phyloP scores from a whole-genome alignment of 2,329 filamentous ascomycete genomes.

The Ophiostoma populinum region DNA sequence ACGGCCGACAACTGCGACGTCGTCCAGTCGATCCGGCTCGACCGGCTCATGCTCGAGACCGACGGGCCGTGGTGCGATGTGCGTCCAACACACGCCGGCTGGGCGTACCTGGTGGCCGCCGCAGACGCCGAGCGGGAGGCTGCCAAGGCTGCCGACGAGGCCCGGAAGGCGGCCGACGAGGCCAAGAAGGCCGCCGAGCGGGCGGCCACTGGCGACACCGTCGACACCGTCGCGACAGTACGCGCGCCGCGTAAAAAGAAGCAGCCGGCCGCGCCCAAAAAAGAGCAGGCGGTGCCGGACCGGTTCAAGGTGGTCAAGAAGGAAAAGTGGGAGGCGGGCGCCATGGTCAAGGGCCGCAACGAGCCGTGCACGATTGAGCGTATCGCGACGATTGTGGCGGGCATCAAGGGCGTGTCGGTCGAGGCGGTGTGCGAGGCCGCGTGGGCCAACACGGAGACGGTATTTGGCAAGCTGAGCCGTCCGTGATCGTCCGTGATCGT shows the following conservation, averaged over 20 bases:
- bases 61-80: slow-evolving; percentile 98
- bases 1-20: slow-evolving; percentile 80
- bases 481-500: no score
- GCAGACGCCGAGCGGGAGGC: slow-evolving; percentile 11
- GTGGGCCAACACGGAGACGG: slow-evolving; percentile 63
- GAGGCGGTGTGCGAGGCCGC: slow-evolving; percentile 76
- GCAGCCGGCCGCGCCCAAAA: slow-evolving; percentile 27
- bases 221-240: slow-evolving; percentile 4
- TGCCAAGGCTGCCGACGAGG: slow-evolving; percentile 10
- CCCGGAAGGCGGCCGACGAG: slow-evolving; percentile 4
- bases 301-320: slow-evolving; percentile 82
- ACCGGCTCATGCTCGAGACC: slow-evolving; percentile 81
- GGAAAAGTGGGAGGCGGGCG: slow-evolving; percentile 77
- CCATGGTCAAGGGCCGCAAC: slow-evolving; percentile 88
- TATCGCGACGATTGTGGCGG: slow-evolving; percentile 77
- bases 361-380: slow-evolving; percentile 77
- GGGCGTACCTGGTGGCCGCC: slow-evolving; percentile 39
- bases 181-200: slow-evolving; percentile 18
- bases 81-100: slow-evolving; percentile 70
- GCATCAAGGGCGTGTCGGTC: slow-evolving; percentile 61
- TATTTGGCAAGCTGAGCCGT: slow-evolving; percentile 50
- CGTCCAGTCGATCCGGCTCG: slow-evolving; percentile 60
- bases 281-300: slow-evolving; percentile 48
- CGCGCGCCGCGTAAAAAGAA: slow-evolving; percentile 11
- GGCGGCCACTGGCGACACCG: no score